phyloP scores from a whole-genome alignment of 805 yeast genomes.

The Cyberlindnera euphorbiiphila region DNA sequence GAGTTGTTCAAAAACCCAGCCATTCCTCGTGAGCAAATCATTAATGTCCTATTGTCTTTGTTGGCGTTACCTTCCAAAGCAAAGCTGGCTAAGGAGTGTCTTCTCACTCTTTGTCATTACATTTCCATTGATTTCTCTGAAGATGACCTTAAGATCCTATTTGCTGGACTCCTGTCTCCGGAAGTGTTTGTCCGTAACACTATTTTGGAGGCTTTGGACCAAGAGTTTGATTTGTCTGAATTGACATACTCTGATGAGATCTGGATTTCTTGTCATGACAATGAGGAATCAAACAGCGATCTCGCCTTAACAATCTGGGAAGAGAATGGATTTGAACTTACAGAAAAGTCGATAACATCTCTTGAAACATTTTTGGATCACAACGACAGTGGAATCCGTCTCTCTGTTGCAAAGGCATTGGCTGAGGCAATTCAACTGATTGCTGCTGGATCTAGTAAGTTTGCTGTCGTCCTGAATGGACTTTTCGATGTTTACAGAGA shows the following conservation, averaged over 20 bases:
- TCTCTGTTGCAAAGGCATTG: slow-evolving; percentile 68
- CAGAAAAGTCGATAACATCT: slow-evolving; percentile 39
- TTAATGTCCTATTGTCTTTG: slow-evolving; percentile 59
- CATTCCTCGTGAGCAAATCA: slow-evolving; percentile 65
- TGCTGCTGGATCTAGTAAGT: slow-evolving; percentile 25
- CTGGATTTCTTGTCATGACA: slow-evolving; percentile 76
- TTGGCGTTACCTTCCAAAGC: slow-evolving; percentile 75
- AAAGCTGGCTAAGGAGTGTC: slow-evolving; percentile 78
- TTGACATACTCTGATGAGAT: slow-evolving; percentile 58
- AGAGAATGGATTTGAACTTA: slow-evolving; percentile 59
- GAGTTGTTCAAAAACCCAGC: slow-evolving; percentile 62
- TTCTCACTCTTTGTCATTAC: slow-evolving; percentile 71
- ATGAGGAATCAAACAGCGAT: slow-evolving; percentile 55
- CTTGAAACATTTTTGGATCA: slow-evolving; percentile 50
- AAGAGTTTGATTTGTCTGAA: slow-evolving; percentile 59
- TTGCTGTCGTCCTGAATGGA: slow-evolving; percentile 35
- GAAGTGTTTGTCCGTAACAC: slow-evolving; percentile 73
- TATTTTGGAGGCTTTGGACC: slow-evolving; percentile 77
- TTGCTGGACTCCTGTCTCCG: slow-evolving; percentile 54
- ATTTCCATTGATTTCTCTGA: slow-evolving; percentile 58
- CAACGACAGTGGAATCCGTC: slow-evolving; percentile 62
- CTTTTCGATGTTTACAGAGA: slow-evolving; percentile 55
- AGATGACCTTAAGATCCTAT: slow-evolving; percentile 54
- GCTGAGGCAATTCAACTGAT: slow-evolving; percentile 48
- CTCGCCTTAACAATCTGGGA: slow-evolving; percentile 83